Evolutionary conservation across 2,329 filamentous ascomycete species (phyloP).

Genomic region (Emmonsia crescens): DNA sequence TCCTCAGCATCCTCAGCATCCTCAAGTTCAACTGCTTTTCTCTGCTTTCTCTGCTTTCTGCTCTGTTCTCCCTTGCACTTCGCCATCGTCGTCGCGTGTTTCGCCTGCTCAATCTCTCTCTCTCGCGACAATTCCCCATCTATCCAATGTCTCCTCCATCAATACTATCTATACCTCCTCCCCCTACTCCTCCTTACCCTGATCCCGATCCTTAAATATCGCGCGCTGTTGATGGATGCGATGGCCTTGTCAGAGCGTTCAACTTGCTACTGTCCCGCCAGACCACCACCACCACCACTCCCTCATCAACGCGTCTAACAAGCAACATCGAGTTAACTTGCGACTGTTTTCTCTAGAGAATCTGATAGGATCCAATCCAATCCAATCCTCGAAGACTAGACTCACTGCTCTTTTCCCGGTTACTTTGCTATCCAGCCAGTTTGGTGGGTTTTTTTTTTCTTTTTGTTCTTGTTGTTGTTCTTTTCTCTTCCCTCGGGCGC

Average conservation of each 20-base stretch:
- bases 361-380: neutral
- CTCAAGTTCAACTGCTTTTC: neutral
- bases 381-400: neutral
- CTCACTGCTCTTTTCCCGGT: too few species aligned
- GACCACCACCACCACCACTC: too few species aligned
- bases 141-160: neutral
- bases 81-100: neutral
- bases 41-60: neutral
- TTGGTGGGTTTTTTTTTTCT: neutral
- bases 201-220: neutral
- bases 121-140: neutral
- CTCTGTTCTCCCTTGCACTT: neutral
- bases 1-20: neutral
- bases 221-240: neutral
- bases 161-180: neutral
- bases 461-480: neutral
- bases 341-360: neutral
- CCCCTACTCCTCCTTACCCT: neutral
- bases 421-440: neutral
- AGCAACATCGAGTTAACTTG: neutral
- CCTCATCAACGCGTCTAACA: neutral
- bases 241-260: neutral
- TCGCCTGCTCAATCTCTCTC: neutral
- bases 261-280: too few species aligned
- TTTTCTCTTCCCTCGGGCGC: neutral